Conservation (phyloP, 257 asterid species). For the Verbascum thapsus region DNA sequence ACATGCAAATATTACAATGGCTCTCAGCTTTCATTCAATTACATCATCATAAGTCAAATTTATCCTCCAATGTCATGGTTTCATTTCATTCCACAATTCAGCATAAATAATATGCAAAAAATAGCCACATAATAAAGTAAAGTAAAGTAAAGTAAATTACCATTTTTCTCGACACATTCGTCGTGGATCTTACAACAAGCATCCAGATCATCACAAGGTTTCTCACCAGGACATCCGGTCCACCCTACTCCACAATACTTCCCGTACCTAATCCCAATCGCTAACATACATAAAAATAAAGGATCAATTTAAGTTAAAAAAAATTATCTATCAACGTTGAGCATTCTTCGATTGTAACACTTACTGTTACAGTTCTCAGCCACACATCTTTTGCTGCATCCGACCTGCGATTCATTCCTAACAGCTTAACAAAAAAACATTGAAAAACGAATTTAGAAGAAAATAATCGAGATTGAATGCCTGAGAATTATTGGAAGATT, state of each 20-base stretch:
- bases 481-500: conserved; percentile 53
- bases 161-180: conserved; percentile 72
- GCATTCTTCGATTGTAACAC: conserved; percentile 14
- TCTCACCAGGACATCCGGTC: conserved; percentile 92
- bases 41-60: background rate
- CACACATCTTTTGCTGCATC: conserved; percentile 72
- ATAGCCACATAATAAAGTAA: background rate
- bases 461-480: too few species aligned
- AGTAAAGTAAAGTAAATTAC: conserved; percentile 45
- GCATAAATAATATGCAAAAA: background rate
- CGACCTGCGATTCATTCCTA: too few species aligned
- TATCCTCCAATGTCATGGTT: background rate
- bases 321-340: background rate
- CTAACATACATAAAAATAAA: conserved; percentile 36
- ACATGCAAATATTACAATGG: too few species aligned
- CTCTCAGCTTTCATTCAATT: conserved; percentile 24
- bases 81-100: conserved; percentile 5
- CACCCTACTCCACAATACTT: conserved; percentile 96
- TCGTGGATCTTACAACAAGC: conserved; percentile 90
- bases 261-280: conserved; percentile 81
- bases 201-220: conserved; percentile 93
- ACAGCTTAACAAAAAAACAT: too few species aligned
- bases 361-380: conserved; percentile 72
- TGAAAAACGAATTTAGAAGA: too few species aligned
- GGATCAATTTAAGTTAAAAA: background rate